phyloP scores from a whole-genome alignment of 805 yeast genomes.

The Hanseniaspora mollemarum region DNA sequence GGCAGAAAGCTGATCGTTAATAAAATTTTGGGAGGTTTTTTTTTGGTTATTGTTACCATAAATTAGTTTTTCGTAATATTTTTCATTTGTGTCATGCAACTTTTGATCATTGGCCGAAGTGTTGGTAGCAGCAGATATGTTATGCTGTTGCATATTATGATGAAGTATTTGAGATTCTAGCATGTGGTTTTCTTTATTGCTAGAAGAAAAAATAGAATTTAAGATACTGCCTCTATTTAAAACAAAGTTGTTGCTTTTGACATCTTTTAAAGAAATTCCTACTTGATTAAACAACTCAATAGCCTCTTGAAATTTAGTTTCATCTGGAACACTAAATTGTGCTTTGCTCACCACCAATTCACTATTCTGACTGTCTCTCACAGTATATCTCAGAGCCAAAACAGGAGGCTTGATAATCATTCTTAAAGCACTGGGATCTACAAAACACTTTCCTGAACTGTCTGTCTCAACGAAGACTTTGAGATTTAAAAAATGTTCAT shows the following conservation, averaged over 20 bases:
- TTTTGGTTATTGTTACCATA: too few species aligned
- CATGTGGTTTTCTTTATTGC: not conserved
- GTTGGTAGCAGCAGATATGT: too few species aligned
- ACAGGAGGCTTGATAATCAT: constrained; percentile 13
- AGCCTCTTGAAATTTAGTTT: not conserved
- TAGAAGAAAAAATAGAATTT: too few species aligned
- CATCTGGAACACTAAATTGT: constrained; percentile 1
- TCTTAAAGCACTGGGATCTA: not conserved
- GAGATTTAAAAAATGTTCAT: not conserved
- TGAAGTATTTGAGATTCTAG: not conserved
- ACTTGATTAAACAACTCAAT: not conserved
- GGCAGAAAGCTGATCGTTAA: too few species aligned
- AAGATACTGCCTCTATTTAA: too few species aligned
- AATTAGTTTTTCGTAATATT: too few species aligned
- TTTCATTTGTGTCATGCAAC: too few species aligned
- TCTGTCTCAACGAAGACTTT: not conserved
- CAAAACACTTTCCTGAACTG: not conserved
- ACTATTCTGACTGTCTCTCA: not conserved
- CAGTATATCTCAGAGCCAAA: constrained; percentile 9
- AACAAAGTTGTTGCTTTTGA: constrained; percentile 1
- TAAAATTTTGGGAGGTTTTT: too few species aligned
- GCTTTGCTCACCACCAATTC: constrained; percentile 11
- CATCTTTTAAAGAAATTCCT: constrained; percentile 9
- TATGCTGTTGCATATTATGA: too few species aligned
- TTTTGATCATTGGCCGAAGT: too few species aligned